Conservation (phyloP, 805 yeast genomes). For the Cyberlindnera xishuangbannaensis region DNA sequence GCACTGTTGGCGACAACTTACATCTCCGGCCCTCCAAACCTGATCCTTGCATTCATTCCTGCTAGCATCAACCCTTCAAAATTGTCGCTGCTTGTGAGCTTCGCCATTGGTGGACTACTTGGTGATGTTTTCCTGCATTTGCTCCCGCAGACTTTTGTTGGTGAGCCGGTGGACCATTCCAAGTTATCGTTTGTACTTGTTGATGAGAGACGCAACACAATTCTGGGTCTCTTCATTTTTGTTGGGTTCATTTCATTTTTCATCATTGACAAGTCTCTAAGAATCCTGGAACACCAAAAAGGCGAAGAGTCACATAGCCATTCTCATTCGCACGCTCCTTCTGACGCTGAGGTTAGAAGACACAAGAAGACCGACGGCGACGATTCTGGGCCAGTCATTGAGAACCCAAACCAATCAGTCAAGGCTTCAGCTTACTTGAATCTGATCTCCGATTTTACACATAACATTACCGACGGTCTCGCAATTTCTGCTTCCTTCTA, state of each 20-base stretch:
- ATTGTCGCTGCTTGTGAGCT: constrained; percentile 52
- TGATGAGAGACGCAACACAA: constrained; percentile 43
- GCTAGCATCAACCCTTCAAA: constrained; percentile 45
- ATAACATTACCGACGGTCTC: constrained; percentile 72
- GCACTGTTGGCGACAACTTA: constrained; percentile 58
- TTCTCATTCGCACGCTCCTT: constrained; percentile 34
- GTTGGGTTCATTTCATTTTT: constrained; percentile 57
- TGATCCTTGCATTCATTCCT: constrained; percentile 52
- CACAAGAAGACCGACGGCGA: constrained; percentile 24
- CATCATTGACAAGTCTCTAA: constrained; percentile 53
- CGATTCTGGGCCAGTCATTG: constrained; percentile 27
- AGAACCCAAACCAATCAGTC: constrained; percentile 32
- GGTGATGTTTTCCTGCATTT: constrained; percentile 73
- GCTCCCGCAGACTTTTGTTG: constrained; percentile 61
- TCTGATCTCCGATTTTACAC: constrained; percentile 64
- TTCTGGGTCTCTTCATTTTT: constrained; percentile 51
- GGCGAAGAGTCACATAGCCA: constrained; percentile 20
- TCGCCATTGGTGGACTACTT: constrained; percentile 70
- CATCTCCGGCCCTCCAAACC: constrained; percentile 60
- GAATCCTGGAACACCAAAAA: constrained; percentile 40
- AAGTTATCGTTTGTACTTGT: constrained; percentile 41
- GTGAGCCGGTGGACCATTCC: constrained; percentile 39
- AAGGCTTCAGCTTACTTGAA: constrained; percentile 52
- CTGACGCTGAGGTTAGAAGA: constrained; percentile 13
- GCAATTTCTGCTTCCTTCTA: constrained; percentile 70